Conservation (phyloP, 2,329 filamentous ascomycete species). For the Talaromyces sp. region DNA sequence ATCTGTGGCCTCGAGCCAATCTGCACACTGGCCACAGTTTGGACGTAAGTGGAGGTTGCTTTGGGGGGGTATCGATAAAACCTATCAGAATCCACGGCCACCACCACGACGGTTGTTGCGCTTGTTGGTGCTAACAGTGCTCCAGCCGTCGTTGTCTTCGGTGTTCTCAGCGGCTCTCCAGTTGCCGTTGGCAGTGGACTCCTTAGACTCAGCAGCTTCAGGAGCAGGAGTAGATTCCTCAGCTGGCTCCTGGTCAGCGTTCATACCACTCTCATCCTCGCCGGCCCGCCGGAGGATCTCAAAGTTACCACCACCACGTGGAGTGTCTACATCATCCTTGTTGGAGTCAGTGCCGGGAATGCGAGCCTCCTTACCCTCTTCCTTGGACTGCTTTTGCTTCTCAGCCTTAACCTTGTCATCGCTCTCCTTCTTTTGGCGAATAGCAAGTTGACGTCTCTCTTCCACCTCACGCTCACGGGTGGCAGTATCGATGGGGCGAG, state of each 20-base stretch:
- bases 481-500: slow-evolving; percentile 90
- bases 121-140: slow-evolving; percentile 49
- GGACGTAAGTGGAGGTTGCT: slow-evolving; percentile 18
- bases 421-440: slow-evolving; percentile 81
- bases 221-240: slow-evolving; percentile 50
- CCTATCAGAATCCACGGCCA: slow-evolving; percentile 45
- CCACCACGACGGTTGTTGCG: slow-evolving; percentile 49
- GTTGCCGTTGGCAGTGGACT: slow-evolving; percentile 51
- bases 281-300: slow-evolving; percentile 58
- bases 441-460: slow-evolving; percentile 74
- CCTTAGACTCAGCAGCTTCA: slow-evolving; percentile 53
- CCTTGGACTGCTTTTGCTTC: slow-evolving; percentile 57
- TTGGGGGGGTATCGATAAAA: slow-evolving; percentile 36
- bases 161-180: slow-evolving; percentile 41
- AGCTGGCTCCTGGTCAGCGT: slow-evolving; percentile 55
- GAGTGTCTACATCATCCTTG: slow-evolving; percentile 45
- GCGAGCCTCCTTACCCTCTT: slow-evolving; percentile 28
- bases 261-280: slow-evolving; percentile 52
- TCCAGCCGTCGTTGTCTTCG: slow-evolving; percentile 52
- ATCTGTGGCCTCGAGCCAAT: neutral
- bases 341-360: slow-evolving; percentile 39
- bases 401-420: slow-evolving; percentile 39
- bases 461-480: slow-evolving; percentile 87
- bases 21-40: slow-evolving; percentile 9
- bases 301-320: slow-evolving; percentile 53